Conservation (phyloP, 2,329 filamentous ascomycete species). For the Periconia sp. region DNA sequence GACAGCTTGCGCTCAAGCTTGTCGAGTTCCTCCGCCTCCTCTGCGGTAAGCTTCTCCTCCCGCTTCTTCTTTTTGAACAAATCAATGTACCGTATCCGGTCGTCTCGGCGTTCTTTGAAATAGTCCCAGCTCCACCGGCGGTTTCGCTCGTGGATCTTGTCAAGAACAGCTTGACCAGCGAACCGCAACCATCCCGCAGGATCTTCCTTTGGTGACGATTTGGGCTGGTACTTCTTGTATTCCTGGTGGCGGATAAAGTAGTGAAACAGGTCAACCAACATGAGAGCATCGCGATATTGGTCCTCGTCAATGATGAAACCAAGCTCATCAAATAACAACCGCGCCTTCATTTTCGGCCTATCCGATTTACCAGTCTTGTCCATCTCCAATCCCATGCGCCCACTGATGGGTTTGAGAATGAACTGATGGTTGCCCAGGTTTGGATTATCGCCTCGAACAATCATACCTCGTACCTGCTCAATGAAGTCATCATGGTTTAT, state of each 20-base stretch:
- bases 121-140: slow-evolving; percentile 94
- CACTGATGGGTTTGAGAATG: slow-evolving; percentile 93
- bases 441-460: slow-evolving; percentile 68
- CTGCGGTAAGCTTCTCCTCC: slow-evolving; percentile 65
- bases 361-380: slow-evolving; percentile 86
- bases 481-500: slow-evolving; percentile 77
- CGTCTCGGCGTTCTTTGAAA: slow-evolving; percentile 88
- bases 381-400: slow-evolving; percentile 90
- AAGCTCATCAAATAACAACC: slow-evolving; percentile 92
- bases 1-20: slow-evolving; percentile 81
- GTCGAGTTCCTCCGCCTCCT: slow-evolving; percentile 73
- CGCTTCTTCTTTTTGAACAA: slow-evolving; percentile 91
- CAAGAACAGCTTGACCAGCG: slow-evolving; percentile 82
- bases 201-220: slow-evolving; percentile 82
- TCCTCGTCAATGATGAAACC: slow-evolving; percentile 96
- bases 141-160: slow-evolving; percentile 94
- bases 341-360: slow-evolving; percentile 84
- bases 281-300: slow-evolving; percentile 94
- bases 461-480: slow-evolving; percentile 74
- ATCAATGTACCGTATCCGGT: slow-evolving; percentile 84
- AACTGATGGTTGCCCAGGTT: slow-evolving; percentile 73
- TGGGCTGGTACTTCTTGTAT: slow-evolving; percentile 90
- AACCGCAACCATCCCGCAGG: slow-evolving; percentile 91
- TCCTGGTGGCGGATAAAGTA: slow-evolving; percentile 98
- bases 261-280: slow-evolving; percentile 98